Percentiles rank a stretch among this genome's conserved stretches.
phyloP scores from a whole-genome alignment of 2,329 filamentous ascomycete species.

The Metarhizium sp. region DNA sequence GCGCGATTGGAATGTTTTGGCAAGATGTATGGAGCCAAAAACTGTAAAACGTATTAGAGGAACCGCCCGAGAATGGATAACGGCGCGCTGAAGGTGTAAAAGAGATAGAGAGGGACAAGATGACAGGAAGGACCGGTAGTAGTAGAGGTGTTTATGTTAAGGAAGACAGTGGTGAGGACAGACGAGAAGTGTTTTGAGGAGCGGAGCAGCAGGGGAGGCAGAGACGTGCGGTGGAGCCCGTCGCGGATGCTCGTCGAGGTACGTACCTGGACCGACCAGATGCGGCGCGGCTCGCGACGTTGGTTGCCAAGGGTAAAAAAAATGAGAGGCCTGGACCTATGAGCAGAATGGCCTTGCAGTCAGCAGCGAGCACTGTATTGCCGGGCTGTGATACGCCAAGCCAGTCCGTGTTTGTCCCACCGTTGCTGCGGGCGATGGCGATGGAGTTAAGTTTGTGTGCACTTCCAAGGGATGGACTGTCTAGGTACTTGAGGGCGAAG shows the following conservation, averaged over 20 bases:
- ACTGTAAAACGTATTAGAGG: constrained; percentile 19
- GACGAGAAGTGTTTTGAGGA: constrained; percentile 28
- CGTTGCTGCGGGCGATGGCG: constrained; percentile 5
- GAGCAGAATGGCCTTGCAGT: neutral
- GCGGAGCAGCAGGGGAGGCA: constrained; percentile 21
- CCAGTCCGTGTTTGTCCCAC: constrained; percentile 7
- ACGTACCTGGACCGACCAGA: constrained; percentile 8
- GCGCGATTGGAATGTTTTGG: constrained; percentile 27
- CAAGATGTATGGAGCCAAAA: constrained; percentile 16
- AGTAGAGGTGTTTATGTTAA: constrained; percentile 25
- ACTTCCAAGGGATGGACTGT: constrained; percentile 1
- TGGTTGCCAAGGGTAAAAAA: constrained; percentile 8
- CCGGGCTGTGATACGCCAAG: constrained; percentile 2
- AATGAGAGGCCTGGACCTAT: neutral
- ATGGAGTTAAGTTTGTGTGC: neutral
- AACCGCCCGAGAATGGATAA: constrained; percentile 13
- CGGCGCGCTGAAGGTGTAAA: constrained; percentile 13
- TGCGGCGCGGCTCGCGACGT: constrained; percentile 9
- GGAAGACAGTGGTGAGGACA: constrained; percentile 21
- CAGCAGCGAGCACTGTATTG: neutral
- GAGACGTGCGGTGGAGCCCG: constrained; percentile 11
- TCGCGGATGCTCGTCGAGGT: constrained; percentile 9
- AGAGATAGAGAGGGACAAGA: constrained; percentile 12
- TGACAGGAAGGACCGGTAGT: constrained; percentile 15
- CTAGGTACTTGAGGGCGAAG: neutral